Evolutionary conservation across 495 filamentous ascomycete species (phyloP), one percentile per base, ranked within the genome.

Genomic region (Aspergillus cristatus): DNA sequence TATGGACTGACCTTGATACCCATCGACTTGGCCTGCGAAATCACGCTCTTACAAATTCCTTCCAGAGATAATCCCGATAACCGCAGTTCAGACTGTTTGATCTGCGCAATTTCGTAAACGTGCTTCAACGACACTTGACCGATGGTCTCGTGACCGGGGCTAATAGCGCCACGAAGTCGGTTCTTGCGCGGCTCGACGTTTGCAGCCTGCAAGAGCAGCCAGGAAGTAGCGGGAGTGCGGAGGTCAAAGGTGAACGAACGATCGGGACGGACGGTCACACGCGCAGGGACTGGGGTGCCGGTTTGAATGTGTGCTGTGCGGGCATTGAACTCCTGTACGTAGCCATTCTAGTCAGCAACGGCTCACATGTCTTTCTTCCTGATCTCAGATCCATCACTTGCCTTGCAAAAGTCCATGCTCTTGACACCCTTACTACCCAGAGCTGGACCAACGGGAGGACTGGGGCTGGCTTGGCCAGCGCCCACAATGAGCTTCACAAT

Each of bases 321-420:
- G 24, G 91, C 91, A 51, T 99, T 99, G 74, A 97, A 99, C 64
- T 99, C 91, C 91, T 98, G 50, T 20, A 16, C 17, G 7, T n/a
- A n/a, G n/a, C n/a, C n/a, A n/a, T 20, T 15, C 18, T 24, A 24
- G 14, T 42, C 11, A 31, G 39, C 20, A 4, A 35, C 34, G 30
- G 20, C 20, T 8, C 20, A 24, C 8, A 24, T 4, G 20, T 8
- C 4, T 24, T 8, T 24, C 4, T 24, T 24, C 20, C 20, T 24
- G 8, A 8, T 24, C 20, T n/a, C n/a, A n/a, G n/a, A n/a, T n/a
- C n/a, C n/a, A n/a, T n/a, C n/a, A n/a, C n/a, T 14, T 30, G 13
- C 91, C 76, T 98, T 98, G 75, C 91, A 97, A 59, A 97, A 97
- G 64, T 99, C 93, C 83, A 99, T 99, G 42, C 83, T 89, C 71